phyloP scores from a whole-genome alignment of 2,329 filamentous ascomycete genomes.

The Ophiocordyceps camponoti-saundersi region DNA sequence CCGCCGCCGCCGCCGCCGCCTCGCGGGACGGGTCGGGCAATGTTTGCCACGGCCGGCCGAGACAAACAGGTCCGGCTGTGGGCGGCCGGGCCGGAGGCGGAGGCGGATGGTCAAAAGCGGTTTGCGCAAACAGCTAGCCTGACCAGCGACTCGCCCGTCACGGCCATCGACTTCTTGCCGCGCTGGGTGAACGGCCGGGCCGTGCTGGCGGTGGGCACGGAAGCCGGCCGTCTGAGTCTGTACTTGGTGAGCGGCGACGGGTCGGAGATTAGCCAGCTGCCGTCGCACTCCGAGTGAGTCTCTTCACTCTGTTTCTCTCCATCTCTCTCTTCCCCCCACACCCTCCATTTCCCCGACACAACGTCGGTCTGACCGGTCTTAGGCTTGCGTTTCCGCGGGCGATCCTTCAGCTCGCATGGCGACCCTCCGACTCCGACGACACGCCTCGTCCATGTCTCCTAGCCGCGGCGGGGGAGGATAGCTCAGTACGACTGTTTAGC shows the following conservation, averaged over 20 bases:
- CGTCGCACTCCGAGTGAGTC: conserved; percentile 21
- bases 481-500: conserved; percentile 40
- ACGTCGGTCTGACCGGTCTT: conserved; percentile 3
- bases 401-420: conserved; percentile 54
- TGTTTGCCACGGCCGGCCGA: conserved; percentile 77
- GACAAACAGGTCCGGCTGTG: conserved; percentile 75
- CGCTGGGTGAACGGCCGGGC: conserved; percentile 11
- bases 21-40: conserved; percentile 16
- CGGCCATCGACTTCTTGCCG: conserved; percentile 50
- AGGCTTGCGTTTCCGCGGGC: conserved; percentile 37
- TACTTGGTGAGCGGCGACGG: conserved; percentile 21
- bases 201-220: conserved; percentile 40
- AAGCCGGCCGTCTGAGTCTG: conserved; percentile 30
- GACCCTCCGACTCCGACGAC: conserved; percentile 24
- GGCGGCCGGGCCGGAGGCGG: conserved; percentile 18
- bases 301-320: too few species aligned
- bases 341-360: too few species aligned
- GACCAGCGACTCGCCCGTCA: conserved; percentile 42
- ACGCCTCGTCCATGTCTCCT: conserved; percentile 18
- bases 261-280: conserved; percentile 18
- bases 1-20: too few species aligned
- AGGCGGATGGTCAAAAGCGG: conserved; percentile 11
- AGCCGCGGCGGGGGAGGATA: conserved; percentile 42
- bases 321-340: too few species aligned
- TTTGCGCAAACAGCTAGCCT: conserved; percentile 38